Conservation (phyloP, 495 filamentous ascomycete species). For the Saxispiralis lemnorum region DNA sequence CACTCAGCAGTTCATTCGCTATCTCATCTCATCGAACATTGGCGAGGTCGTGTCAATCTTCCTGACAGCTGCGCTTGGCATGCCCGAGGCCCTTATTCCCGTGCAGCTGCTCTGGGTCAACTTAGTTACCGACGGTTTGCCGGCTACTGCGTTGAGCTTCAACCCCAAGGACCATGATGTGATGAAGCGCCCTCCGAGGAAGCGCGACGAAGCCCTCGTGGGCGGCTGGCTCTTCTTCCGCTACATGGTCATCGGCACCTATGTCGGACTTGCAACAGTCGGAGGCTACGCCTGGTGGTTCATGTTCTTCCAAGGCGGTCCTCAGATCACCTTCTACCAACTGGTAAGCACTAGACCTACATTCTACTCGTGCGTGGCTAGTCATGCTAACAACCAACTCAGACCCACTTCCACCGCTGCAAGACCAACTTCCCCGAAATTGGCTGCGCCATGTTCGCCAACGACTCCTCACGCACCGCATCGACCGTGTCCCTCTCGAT, state of each 20-base stretch:
- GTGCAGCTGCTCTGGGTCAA: slow-evolving; percentile 99
- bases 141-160: slow-evolving; percentile 91
- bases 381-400: slow-evolving; percentile 1
- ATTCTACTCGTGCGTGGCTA: background rate
- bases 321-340: slow-evolving; percentile 84
- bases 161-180: slow-evolving; percentile 95
- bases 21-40: slow-evolving; percentile 97
- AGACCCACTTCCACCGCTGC: slow-evolving; percentile 89
- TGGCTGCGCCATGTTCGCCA: slow-evolving; percentile 84
- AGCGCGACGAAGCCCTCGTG: slow-evolving; percentile 81
- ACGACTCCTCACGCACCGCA: slow-evolving; percentile 75
- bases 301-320: slow-evolving; percentile 83
- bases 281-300: slow-evolving; percentile 99
- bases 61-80: slow-evolving; percentile 85
- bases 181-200: slow-evolving; percentile 79
- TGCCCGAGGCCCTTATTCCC: slow-evolving; percentile 95
- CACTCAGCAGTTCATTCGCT: slow-evolving; percentile 98
- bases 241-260: slow-evolving; percentile 89
- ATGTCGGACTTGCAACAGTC: slow-evolving; percentile 88
- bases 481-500: slow-evolving; percentile 88
- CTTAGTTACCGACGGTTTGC: slow-evolving; percentile 91
- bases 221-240: slow-evolving; percentile 94
- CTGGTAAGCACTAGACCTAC: slow-evolving; percentile 34
- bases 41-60: slow-evolving; percentile 99
- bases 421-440: slow-evolving; percentile 71